Base-by-base conservation (phyloP, 495 filamentous ascomycete species). In the Neurospora intermedia region DNA sequence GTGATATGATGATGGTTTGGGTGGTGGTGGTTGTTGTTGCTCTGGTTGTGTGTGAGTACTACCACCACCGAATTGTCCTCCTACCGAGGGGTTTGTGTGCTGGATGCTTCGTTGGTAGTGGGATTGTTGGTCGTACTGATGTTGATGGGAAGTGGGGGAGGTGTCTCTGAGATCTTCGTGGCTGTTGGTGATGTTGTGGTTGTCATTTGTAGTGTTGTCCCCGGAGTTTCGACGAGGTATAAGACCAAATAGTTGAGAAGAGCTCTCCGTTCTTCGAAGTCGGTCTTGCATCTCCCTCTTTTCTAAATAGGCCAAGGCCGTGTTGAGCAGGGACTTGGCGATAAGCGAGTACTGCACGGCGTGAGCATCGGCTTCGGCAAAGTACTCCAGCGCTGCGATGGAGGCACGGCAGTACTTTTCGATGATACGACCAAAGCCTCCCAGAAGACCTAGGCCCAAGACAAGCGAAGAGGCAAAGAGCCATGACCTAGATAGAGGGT, bases 381-480 rank as follows among this genome's bases (percentile, higher is more conserved):
- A 84, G 43, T 84, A 80, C 40, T 83, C 83, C n/a, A 85, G 78
- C 1, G 80, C 80, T 10, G 76, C 62, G 40, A 85, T 85, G 35
- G 81, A 81, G 54, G 80, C 76, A 0, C 75, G 78, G 40, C 82
- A 80, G 66, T 83, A 79, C 69, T 83, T 85, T 66, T 84, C 84
- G 4, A 85, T 80, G 40, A 83, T 79, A 69, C 83, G 83, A 6
- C 84, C 83, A 62, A 85, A 85, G 0, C 80, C 79, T 5, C 83
- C 83, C 1, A 85, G 73, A 2, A 84, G 80, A 20, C 84, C 83
- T 10, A 84, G 76, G 4, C 84, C 82, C 15, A 85, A 82, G 15
- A 85, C 83, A 6, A 85, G 78, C 3, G 84, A 84, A 6, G 84
- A 81, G 7, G 83, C 84, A 76, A 85, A 85, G 2, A 85, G 75